Evolutionary conservation across 306 rosid species (phyloP).

Genomic region (Pyrus betulifolia): DNA sequence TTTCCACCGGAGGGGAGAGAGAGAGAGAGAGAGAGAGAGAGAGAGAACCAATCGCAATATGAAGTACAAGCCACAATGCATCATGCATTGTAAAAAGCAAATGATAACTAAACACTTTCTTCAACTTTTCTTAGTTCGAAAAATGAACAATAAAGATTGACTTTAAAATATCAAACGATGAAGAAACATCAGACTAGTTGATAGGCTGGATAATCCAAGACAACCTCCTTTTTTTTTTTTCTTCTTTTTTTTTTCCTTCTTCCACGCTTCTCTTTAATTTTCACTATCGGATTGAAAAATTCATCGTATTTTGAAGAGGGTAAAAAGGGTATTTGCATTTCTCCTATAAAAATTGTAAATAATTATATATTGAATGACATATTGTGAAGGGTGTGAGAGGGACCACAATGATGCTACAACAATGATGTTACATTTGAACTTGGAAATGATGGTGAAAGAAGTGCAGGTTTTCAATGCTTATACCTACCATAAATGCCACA

Average conservation of each 20-base stretch:
- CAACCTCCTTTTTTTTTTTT: too few relatives aligned
- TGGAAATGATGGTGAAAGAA: constrained; percentile 14
- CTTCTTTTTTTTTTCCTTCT: too few relatives aligned
- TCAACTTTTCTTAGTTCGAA: not conserved
- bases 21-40: not conserved
- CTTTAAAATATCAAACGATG: not conserved
- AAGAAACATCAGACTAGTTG: too few relatives aligned
- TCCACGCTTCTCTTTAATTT: too few relatives aligned
- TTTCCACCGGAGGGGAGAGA: not conserved
- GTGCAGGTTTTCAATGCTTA: constrained; percentile 6
- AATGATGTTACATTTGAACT: constrained; percentile 1
- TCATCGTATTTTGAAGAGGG: not conserved
- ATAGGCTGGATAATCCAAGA: not conserved
- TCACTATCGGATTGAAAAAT: too few relatives aligned
- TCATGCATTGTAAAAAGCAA: not conserved
- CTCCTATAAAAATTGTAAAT: too few relatives aligned
- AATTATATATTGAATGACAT: not conserved
- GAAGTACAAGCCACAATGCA: constrained; percentile 10
- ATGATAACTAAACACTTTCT: not conserved
- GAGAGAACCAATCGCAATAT: not conserved
- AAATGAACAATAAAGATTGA: too few relatives aligned
- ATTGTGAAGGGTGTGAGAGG: not conserved
- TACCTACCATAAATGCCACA: constrained; percentile 22
- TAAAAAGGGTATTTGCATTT: not conserved
- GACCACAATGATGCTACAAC: not conserved